Base-by-base conservation (phyloP, 768 basidiomycete species). In the Trametes maxima region DNA sequence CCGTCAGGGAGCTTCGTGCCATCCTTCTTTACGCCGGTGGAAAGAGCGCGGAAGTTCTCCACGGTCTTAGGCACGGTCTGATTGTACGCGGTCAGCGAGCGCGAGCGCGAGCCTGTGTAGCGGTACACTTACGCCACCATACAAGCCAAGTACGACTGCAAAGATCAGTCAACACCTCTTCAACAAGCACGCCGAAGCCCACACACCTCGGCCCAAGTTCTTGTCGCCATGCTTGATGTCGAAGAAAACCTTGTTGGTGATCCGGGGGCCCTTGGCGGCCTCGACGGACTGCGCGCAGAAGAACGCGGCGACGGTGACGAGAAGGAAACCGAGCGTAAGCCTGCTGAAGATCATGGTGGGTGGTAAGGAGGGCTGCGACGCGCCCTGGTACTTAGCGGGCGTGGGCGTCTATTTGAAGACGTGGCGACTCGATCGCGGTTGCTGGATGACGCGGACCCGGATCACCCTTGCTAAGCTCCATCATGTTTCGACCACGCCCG, bases 11-110 rank as follows among this genome's bases (percentile, higher is more conserved):
- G 70, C 35, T 77, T 73, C 1, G 81, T 81, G 62, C 91, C 92
- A 59, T 90, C 85, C 78, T 89, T 92, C 67, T 83, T 85, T 68
- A 86, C 80, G 59, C 95, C 92, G 39, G 94, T 92, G 13, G 92
- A 80, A 67, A 99, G 82, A 49, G 94, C 93, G 59, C 94, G 89
- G 86, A 98, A 98, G 84, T 98, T 98, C 82, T 95, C 95, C 24
- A 81, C 95, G 35, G 95, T 98, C 78, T 95, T 95, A 56, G 95
- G 95, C 47, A 97, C 95, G 48, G 94, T 94, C 90, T 95, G 28
- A 33, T 3, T 8, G 59, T 28, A 42, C 40, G 47, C 12, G 35
- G 24, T 35, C 42, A 19, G 10, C 46, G 59, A 21, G 62, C 49
- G 35, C 50, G 42, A 19, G 13, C 47, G 24, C 50, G 14, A 33